These are phyloP conservation scores for Yamadazyma nakazawae DNA, from an alignment of 805 yeast genomes.

Conservation along the genomic window DNA sequence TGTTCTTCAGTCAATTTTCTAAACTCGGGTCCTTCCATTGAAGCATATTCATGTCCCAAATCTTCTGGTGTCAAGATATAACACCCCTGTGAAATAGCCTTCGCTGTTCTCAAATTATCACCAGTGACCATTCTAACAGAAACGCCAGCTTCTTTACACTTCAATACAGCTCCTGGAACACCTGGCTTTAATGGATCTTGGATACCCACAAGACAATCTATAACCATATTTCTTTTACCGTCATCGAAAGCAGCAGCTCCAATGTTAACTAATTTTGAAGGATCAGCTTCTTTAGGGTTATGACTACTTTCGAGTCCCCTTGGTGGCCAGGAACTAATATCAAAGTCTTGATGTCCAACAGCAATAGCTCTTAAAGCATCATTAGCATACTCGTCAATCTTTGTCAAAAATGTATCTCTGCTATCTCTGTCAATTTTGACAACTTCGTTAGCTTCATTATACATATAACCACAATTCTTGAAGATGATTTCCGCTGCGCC, in stretches of 20 bases:
- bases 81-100: slow-evolving; percentile 84
- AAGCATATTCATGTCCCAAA: slow-evolving; percentile 50
- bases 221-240: slow-evolving; percentile 32
- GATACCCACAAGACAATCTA: slow-evolving; percentile 84
- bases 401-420: slow-evolving; percentile 29
- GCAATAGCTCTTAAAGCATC: slow-evolving; percentile 86
- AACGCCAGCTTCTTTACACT: slow-evolving; percentile 89
- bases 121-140: slow-evolving; percentile 98
- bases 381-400: slow-evolving; percentile 57
- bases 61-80: slow-evolving; percentile 63
- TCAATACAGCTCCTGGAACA: slow-evolving; percentile 81
- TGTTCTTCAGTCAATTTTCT: slow-evolving; percentile 60
- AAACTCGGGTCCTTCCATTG: slow-evolving; percentile 93
- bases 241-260: slow-evolving; percentile 20
- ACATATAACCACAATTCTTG: slow-evolving; percentile 48
- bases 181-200: slow-evolving; percentile 93
- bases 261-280: slow-evolving; percentile 26
- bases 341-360: slow-evolving; percentile 76
- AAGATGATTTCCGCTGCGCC: slow-evolving; percentile 94
- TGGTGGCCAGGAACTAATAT: slow-evolving; percentile 65
- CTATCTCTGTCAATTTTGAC: slow-evolving; percentile 26
- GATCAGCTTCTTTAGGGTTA: slow-evolving; percentile 20
- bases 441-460: slow-evolving; percentile 23
- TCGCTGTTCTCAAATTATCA: slow-evolving; percentile 88
- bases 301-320: slow-evolving; percentile 29